phyloP scores from a whole-genome alignment of 2,329 filamentous ascomycete genomes.

The Periconia digitata region DNA sequence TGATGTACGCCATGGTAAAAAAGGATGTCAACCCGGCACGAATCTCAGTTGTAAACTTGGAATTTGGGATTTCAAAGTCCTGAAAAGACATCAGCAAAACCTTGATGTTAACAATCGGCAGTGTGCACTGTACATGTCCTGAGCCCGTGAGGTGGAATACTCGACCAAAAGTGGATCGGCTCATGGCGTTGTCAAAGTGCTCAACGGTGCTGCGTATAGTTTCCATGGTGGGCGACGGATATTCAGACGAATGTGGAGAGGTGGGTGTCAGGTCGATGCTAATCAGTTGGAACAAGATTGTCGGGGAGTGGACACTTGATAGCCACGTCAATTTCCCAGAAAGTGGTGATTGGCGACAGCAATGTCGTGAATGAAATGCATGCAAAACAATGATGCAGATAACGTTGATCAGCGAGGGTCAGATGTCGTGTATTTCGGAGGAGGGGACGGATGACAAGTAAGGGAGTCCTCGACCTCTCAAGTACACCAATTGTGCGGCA shows the following conservation, averaged over 20 bases:
- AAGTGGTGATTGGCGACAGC: background rate
- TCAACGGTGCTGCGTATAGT: constrained; percentile 18
- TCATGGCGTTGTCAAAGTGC: constrained; percentile 26
- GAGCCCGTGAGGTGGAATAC: constrained; percentile 77
- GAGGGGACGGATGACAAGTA: constrained; percentile 8
- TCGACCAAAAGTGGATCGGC: constrained; percentile 41
- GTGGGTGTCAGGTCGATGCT: background rate
- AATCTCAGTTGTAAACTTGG: constrained; percentile 81
- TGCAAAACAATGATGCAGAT: constrained; percentile 1
- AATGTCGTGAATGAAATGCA: background rate
- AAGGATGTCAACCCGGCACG: constrained; percentile 76
- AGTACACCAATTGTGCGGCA: constrained; percentile 11
- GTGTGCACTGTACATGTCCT: constrained; percentile 68
- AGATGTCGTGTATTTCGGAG: constrained; percentile 6
- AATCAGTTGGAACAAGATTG: too few relatives aligned
- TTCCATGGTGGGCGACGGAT: constrained; percentile 24
- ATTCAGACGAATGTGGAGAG: background rate
- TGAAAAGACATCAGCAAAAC: constrained; percentile 38
- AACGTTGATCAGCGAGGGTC: constrained; percentile 4
- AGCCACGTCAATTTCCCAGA: too few relatives aligned
- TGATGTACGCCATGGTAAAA: constrained; percentile 50
- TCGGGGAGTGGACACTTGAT: background rate
- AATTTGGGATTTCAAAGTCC: constrained; percentile 70
- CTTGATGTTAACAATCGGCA: background rate
- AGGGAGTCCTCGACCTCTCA: constrained; percentile 17